Base-by-base conservation (phyloP, 257 asterid species). In the Solanum habrochaites region DNA sequence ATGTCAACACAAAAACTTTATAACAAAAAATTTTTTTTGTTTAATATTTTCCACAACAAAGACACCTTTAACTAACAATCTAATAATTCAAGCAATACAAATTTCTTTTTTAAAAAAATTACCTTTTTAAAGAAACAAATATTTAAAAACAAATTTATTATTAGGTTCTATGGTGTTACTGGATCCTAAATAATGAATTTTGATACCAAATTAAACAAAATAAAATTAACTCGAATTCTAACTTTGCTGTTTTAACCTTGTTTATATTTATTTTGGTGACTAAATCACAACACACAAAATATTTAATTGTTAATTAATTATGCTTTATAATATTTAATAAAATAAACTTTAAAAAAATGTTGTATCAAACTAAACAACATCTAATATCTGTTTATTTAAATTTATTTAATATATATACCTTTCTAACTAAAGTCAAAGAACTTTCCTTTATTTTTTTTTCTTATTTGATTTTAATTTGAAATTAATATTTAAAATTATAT, bases 21-120 rank as follows among this genome's bases (percentile, higher is more conserved):
- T 27, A 6, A 14, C 15, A 5, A 69, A 3, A 66, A 66, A n/a
- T n/a, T n/a, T n/a, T n/a, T n/a, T n/a, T n/a, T n/a, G n/a, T n/a
- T 11, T 29, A 1, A 6, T 69, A 6, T 69, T 6, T 14, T 14
- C 6, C 23, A 1, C 20, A 4, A 3, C 74, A 69, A 29, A 69
- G 12, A 29, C 23, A 3, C 40, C 37, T 69, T 27, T 69, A 29
- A 67, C 73, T 69, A 69, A 29, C 39, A 67, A 8, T 7, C 39
- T 27, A 67, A 8, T 67, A 6, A 67, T 67, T 4, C 11, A 67
- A 29, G 74, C 37, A 29, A 67, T 67, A 29, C 8, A 67, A 14
- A 66, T 11, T 1, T 0, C 0, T 6, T 10, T 71, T 11, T 1
- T 0, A 1, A 11, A 64, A 64, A 25, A 62, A 7, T 4, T 27